Percentiles rank a stretch among this genome's conserved stretches.
These are phyloP conservation scores for Trametes polyzona DNA, from an alignment of 1,284 basidiomycete genomes.

Conservation along the genomic window DNA sequence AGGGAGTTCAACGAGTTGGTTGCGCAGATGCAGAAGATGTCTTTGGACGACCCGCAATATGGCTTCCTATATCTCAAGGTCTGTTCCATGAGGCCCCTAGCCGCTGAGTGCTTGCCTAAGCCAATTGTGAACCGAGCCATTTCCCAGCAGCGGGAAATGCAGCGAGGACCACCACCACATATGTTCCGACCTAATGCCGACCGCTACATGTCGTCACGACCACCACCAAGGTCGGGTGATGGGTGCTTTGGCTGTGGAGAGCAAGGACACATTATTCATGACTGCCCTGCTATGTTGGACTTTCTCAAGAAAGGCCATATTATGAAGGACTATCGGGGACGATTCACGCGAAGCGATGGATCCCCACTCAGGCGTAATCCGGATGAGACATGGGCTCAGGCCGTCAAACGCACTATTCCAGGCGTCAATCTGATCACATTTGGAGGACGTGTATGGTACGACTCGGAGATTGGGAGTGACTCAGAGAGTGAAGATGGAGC, in stretches of 20 bases:
- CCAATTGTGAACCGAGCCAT: not conserved
- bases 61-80: not conserved
- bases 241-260: slow-evolving; percentile 4
- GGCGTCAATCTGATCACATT: not conserved
- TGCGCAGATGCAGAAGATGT: not conserved
- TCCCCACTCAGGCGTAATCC: not conserved
- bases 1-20: not conserved
- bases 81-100: not conserved
- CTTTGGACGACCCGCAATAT: slow-evolving; percentile 1
- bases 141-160: not conserved
- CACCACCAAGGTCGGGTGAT: not conserved
- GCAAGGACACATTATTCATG: not conserved
- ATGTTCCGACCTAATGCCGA: not conserved
- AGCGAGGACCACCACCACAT: not conserved
- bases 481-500: not conserved
- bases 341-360: not conserved
- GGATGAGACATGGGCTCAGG: not conserved
- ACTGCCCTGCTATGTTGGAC: not conserved
- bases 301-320: not conserved
- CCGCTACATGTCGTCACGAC: not conserved
- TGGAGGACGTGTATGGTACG: not conserved
- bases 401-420: not conserved
- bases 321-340: not conserved
- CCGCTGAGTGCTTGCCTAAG: not conserved
- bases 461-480: not conserved